Percentiles rank a stretch among this genome's conserved stretches.
These are phyloP conservation scores for Verruconis gallopava DNA, from an alignment of 2,329 filamentous ascomycete species.

Conservation along the genomic window DNA sequence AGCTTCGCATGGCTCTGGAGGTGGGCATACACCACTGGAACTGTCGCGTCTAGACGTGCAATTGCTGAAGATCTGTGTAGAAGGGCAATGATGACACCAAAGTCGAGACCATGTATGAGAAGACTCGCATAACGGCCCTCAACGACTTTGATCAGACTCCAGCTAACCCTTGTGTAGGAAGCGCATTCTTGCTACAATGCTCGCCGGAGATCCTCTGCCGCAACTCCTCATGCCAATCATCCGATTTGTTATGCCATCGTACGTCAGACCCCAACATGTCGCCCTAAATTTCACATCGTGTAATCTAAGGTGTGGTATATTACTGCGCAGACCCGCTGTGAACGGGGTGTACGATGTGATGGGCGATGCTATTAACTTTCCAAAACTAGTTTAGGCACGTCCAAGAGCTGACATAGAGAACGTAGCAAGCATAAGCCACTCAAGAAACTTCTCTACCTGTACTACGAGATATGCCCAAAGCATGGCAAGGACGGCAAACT, in stretches of 20 bases:
- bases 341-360: too few relatives aligned
- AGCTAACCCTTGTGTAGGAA: too few relatives aligned
- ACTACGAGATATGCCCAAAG: constrained; percentile 98
- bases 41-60: too few relatives aligned
- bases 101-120: constrained; percentile 55
- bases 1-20: constrained; percentile 83
- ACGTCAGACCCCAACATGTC: too few relatives aligned
- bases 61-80: constrained; percentile 14
- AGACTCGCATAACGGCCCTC: constrained; percentile 17
- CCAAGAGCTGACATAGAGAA: too few relatives aligned
- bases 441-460: constrained; percentile 98
- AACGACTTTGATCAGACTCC: constrained; percentile 16
- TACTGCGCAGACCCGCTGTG: too few relatives aligned
- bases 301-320: too few relatives aligned
- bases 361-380: too few relatives aligned
- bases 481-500: constrained; percentile 77
- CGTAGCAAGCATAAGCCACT: too few relatives aligned
- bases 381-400: too few relatives aligned
- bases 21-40: too few relatives aligned
- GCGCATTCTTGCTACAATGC: constrained; percentile 90
- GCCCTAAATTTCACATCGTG: too few relatives aligned
- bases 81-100: constrained; percentile 89
- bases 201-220: constrained; percentile 94
- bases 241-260: constrained; percentile 97
- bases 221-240: constrained; percentile 98